phyloP scores from a whole-genome alignment of 495 filamentous ascomycete species.

The Entonaema liquescens region DNA sequence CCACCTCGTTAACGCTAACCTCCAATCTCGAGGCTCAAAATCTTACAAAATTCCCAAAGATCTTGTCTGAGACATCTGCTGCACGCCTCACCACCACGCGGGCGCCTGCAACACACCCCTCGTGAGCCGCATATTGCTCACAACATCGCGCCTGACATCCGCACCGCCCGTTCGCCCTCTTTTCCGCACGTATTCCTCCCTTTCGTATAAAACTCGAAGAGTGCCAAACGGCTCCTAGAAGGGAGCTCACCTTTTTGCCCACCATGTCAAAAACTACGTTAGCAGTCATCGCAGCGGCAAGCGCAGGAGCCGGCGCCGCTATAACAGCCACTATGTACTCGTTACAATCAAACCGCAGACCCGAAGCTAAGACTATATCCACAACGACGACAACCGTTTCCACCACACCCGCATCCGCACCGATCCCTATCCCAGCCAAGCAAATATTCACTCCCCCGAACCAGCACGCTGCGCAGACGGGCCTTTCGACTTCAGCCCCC shows the following conservation, averaged over 20 bases:
- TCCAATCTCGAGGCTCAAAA: slow-evolving; percentile 41
- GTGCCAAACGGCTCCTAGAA: slow-evolving; percentile 13
- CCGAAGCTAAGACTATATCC: slow-evolving; percentile 55
- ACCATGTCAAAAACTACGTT: slow-evolving; percentile 88
- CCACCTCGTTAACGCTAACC: slow-evolving; percentile 1
- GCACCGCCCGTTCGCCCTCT: slow-evolving; percentile 22
- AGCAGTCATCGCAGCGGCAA: slow-evolving; percentile 86
- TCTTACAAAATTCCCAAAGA: slow-evolving; percentile 29
- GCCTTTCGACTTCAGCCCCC: slow-evolving; percentile 45
- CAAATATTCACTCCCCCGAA: slow-evolving; percentile 46
- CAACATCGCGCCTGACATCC: slow-evolving; percentile 37
- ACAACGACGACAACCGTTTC: slow-evolving; percentile 53
- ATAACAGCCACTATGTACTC: slow-evolving; percentile 78
- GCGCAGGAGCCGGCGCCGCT: slow-evolving; percentile 88
- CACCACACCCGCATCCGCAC: slow-evolving; percentile 45
- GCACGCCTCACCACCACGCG: slow-evolving; percentile 46
- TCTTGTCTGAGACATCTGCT: slow-evolving; percentile 39
- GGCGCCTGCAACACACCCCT: slow-evolving; percentile 31
- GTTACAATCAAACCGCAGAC: slow-evolving; percentile 60
- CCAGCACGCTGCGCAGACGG: slow-evolving; percentile 44
- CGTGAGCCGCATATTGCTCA: slow-evolving; percentile 47
- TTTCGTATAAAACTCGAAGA: slow-evolving; percentile 41
- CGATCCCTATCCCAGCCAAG: slow-evolving; percentile 58
- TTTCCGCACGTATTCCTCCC: neutral
- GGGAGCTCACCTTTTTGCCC: slow-evolving; percentile 22